Base-by-base conservation (phyloP, 495 filamentous ascomycete species). In the Tuber umbilicatum region DNA sequence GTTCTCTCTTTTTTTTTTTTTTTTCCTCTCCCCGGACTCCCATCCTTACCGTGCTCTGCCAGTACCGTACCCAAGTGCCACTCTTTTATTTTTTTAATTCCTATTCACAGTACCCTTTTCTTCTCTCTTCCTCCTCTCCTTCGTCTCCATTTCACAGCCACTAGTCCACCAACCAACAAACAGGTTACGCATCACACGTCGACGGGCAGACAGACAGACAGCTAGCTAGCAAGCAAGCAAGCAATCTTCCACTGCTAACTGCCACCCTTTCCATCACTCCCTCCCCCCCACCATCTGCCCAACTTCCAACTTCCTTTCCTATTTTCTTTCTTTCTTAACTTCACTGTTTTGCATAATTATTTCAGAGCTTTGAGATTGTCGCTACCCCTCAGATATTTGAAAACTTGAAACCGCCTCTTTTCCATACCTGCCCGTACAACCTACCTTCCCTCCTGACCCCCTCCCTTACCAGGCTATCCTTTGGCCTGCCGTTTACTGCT, bases 1-100 rank as follows among this genome's bases (percentile, higher is more conserved):
- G 64, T 68, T 74, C 75, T 76, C 45, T 72, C 47, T 35, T 21
- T 23, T 67, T 67, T 47, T 69, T 68, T 14, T 70, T 40, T 69
- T 45, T 68, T 68, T 37, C 72, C 45, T 37, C 27, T 70, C 31
- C 43, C 71, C 64, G n/a, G 47, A 64, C 55, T 74, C 43, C 35
- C 68, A 38, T 64, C 55, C 55, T 64, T 35, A 27, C 55, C 27
- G 3, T 31, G 6, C 55, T 27, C 7, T n/a, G n/a, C n/a, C n/a
- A n/a, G n/a, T 27, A 60, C 50, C 50, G 23, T 64, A 35, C 55
- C 16, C 55, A 64, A 64, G 55, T 35, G 55, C 55, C 55, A 64
- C 27, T 64, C 55, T 35, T 64, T 64, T 35, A 40, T 40, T 16
- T 31, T 27, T 27, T 35, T 64, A 35, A 60, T 60, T 60, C 50